Evolutionary conservation across 1,284 basidiomycete genomes (phyloP).

Genomic region (Microbotryum saponariae): DNA sequence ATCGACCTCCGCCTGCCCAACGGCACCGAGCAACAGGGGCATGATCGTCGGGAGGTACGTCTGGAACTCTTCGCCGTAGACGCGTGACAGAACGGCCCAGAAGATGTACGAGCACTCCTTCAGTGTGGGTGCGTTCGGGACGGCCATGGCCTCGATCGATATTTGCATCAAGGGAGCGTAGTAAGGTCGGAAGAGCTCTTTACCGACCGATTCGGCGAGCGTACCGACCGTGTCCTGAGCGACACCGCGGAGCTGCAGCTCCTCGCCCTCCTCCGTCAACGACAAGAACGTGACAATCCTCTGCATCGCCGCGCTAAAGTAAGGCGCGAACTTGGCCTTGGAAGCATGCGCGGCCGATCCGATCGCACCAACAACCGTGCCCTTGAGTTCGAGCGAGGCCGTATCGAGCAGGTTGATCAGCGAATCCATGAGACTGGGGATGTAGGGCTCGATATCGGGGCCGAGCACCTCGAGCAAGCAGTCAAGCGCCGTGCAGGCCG

Average conservation of each 20-base stretch:
- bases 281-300: conserved; percentile 79
- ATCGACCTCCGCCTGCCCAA: conserved; percentile 58
- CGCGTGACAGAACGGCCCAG: conserved; percentile 94
- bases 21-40: conserved; percentile 74
- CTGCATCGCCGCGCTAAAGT: conserved; percentile 89
- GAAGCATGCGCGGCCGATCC: conserved; percentile 98
- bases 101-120: conserved; percentile 97
- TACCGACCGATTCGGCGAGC: conserved; percentile 93
- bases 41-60: conserved; percentile 79
- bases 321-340: conserved; percentile 82
- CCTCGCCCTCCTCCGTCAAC: conserved; percentile 78
- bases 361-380: conserved; percentile 95
- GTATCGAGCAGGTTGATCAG: conserved; percentile 80
- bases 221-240: conserved; percentile 98
- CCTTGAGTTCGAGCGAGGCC: conserved; percentile 78
- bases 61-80: conserved; percentile 91
- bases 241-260: conserved; percentile 84
- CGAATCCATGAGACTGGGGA: conserved; percentile 91
- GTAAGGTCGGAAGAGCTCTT: conserved; percentile 89
- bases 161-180: conserved; percentile 93
- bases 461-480: conserved; percentile 92
- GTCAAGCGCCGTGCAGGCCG: conserved; percentile 93
- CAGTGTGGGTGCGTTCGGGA: conserved; percentile 73
- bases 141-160: conserved; percentile 81
- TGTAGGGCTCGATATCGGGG: conserved; percentile 76